phyloP scores from a whole-genome alignment of 2,329 filamentous ascomycete genomes.

The Cladosporium colombiae region DNA sequence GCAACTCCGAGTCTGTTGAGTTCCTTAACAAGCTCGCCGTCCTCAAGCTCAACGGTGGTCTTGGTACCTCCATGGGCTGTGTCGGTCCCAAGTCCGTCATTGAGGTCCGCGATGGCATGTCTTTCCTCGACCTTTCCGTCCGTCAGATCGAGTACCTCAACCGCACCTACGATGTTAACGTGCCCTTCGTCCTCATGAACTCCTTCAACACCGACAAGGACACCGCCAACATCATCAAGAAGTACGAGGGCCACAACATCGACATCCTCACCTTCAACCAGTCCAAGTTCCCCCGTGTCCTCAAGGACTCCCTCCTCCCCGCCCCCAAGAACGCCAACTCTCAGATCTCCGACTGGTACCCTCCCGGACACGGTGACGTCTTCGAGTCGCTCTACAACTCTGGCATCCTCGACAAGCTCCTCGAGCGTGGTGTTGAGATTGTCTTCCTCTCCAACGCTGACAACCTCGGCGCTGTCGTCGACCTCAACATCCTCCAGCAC shows the following conservation, averaged over 20 bases:
- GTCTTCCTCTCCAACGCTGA: conserved; percentile 99
- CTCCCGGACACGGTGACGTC: conserved; percentile 97
- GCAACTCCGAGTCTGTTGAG: conserved; percentile 84
- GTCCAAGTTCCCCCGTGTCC: conserved; percentile 94
- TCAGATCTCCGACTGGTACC: conserved; percentile 95
- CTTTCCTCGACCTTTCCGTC: conserved; percentile 97
- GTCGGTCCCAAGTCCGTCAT: conserved; percentile 99
- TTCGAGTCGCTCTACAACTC: conserved; percentile 99
- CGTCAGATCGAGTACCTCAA: conserved; percentile 99
- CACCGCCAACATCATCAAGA: conserved; percentile 99
- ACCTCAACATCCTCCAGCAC: conserved; percentile 97
- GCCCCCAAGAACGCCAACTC: conserved; percentile 89
- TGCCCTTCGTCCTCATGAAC: conserved; percentile 99
- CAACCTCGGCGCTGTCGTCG: conserved; percentile 96
- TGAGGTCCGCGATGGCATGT: conserved; percentile 99
- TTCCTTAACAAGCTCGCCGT: conserved; percentile 98
- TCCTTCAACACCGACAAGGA: conserved; percentile 99
- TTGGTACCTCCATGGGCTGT: conserved; percentile 99
- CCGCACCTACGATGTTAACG: conserved; percentile 95
- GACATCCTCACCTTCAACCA: conserved; percentile 99
- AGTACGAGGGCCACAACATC: conserved; percentile 99
- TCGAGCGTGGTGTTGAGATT: conserved; percentile 93
- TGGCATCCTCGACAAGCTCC: conserved; percentile 92
- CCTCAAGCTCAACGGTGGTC: conserved; percentile 98
- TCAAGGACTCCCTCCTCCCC: conserved; percentile 96